These are phyloP conservation scores for Skeletonema menzelii DNA, from an alignment of 108 stramenopile genomes.

Conservation along the genomic window DNA sequence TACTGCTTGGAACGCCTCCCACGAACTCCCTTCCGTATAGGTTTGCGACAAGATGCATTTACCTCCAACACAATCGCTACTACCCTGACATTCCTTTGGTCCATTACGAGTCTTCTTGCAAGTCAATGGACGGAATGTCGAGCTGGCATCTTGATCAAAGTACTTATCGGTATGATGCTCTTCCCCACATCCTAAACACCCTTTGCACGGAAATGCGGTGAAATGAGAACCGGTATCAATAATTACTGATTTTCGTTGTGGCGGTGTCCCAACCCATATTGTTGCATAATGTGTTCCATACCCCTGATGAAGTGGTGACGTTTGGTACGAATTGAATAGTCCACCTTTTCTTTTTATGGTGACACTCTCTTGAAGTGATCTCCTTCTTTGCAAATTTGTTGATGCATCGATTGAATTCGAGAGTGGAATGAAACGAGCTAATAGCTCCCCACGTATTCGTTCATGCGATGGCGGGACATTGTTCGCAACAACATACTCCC, in stretches of 20 bases:
- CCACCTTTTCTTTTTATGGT: slow-evolving; percentile 17
- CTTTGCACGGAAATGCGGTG: slow-evolving; percentile 93
- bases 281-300: slow-evolving; percentile 95
- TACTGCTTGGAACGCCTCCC: slow-evolving; percentile 70
- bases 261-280: slow-evolving; percentile 89
- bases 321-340: slow-evolving; percentile 37
- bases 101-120: slow-evolving; percentile 19
- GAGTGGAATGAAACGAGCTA: slow-evolving; percentile 17
- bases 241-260: slow-evolving; percentile 93
- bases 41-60: slow-evolving; percentile 61
- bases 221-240: slow-evolving; percentile 94
- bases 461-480: background rate
- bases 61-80: slow-evolving; percentile 43
- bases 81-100: slow-evolving; percentile 47
- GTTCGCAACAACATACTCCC: background rate
- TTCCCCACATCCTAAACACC: slow-evolving; percentile 80
- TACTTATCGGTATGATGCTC: slow-evolving; percentile 92
- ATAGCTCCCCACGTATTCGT: background rate
- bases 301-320: slow-evolving; percentile 62
- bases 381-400: background rate
- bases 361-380: background rate
- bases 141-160: slow-evolving; percentile 62
- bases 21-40: slow-evolving; percentile 81
- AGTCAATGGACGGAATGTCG: slow-evolving; percentile 58
- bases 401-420: background rate